Evolutionary conservation across 2,329 filamentous ascomycete species (phyloP).

Genomic region (Madurella fahalii): DNA sequence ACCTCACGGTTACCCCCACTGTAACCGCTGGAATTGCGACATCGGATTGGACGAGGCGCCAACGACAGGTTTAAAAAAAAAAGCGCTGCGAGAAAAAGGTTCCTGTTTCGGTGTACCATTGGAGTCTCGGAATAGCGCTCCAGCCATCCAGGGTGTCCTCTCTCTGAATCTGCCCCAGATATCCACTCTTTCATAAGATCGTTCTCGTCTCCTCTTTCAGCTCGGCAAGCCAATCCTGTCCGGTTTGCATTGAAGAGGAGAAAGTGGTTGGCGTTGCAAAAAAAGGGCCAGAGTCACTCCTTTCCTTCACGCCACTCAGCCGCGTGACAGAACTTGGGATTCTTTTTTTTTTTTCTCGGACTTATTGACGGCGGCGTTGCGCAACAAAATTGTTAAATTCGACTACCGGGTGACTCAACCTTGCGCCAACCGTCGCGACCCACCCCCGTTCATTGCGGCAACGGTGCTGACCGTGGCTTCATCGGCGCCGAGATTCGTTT

Average conservation of each 20-base stretch:
- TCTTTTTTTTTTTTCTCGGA: neutral
- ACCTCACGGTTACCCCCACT: conserved; percentile 1
- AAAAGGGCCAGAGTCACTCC: neutral
- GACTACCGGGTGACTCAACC: conserved; percentile 12
- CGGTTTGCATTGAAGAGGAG: conserved; percentile 4
- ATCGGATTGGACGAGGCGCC: conserved; percentile 16
- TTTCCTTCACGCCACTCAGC: conserved; percentile 7
- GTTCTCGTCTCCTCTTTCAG: neutral
- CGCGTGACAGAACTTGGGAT: neutral
- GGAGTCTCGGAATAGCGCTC: neutral
- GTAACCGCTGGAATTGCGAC: conserved; percentile 4
- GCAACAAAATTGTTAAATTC: neutral
- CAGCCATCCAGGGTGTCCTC: neutral
- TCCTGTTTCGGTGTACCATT: neutral
- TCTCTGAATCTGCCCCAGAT: conserved; percentile 2
- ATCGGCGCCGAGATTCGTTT: neutral
- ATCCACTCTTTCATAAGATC: conserved; percentile 16
- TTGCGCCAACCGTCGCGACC: neutral
- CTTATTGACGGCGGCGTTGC: neutral
- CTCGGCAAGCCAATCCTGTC: conserved; percentile 4
- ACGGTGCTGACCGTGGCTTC: neutral
- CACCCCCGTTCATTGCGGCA: conserved; percentile 4
- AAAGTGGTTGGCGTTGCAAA: conserved; percentile 3
- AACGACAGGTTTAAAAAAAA: conserved; percentile 8
- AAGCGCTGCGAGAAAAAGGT: neutral